Base-by-base conservation (phyloP, 2,329 filamentous ascomycete genomes). In the Colletotrichum sp. region DNA sequence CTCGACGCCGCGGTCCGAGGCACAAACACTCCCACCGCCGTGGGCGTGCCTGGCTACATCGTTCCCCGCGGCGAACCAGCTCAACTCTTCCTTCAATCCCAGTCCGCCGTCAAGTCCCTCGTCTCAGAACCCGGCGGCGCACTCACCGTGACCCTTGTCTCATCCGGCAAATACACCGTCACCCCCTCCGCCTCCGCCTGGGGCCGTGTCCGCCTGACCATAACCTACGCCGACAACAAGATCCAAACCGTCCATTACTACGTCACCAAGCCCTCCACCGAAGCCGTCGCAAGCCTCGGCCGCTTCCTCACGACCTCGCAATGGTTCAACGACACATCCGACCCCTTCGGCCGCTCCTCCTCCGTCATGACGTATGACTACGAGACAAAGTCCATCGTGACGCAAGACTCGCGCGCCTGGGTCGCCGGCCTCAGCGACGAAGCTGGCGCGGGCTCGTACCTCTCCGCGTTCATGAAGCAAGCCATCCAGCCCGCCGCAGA, bases 341-440 rank as follows among this genome's bases (percentile, higher is more conserved):
- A 92, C 72, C 88, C 89, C 1, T 92, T 92, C 77, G 81, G 85
- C 3, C 86, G 91, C 43, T 85, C 87, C 0, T 87, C 89, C 0
- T 92, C 90, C 0, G 85, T 91, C 70, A 89, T 92, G 82, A 88
- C 87, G 0, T 92, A 92, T 77, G 90, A 93, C 78, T 88, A 83
- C 80, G 90, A 86, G 82, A 86, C 78, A 3, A 80, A 81, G 6
- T 77, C 83, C 16, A 84, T 85, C 34, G 87, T 90, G 4, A 81
- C 83, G 26, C 88, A 89, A 64, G 87, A 90, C 55, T 74, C 84
- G 2, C 86, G 91, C 3, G 90, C 87, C 8, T 92, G 91, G 90
- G 88, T 92, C 10, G 86, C 90, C 2, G 91, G 91, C 0, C 84
- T 93, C 2, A 91, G 89, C 74, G 91, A 92, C 71, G 91, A 93